Evolutionary conservation across 1,284 basidiomycete species (phyloP).

Genomic region (Thelephora terrestris): DNA sequence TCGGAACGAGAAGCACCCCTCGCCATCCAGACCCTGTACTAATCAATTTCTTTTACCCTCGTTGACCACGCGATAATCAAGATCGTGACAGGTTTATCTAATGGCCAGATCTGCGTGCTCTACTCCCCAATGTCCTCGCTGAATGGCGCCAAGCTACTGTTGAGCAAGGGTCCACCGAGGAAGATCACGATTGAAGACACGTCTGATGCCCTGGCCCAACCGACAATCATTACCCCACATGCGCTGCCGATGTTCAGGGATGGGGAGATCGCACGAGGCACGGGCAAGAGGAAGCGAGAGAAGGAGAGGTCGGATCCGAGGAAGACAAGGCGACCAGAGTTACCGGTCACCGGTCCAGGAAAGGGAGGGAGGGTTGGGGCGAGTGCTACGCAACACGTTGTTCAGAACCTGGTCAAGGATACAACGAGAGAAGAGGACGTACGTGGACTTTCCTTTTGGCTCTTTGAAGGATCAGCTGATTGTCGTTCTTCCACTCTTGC

Average conservation of each 20-base stretch:
- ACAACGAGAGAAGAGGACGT: conserved; percentile 88
- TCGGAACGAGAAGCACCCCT: neutral
- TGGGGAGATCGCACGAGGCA: conserved; percentile 60
- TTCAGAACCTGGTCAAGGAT: conserved; percentile 86
- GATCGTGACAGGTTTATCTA: conserved; percentile 84
- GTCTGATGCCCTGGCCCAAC: conserved; percentile 72
- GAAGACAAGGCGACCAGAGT: conserved; percentile 84
- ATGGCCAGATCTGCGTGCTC: conserved; percentile 78
- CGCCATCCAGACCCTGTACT: neutral
- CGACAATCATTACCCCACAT: conserved; percentile 84
- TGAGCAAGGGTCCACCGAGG: conserved; percentile 66
- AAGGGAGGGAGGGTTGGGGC: conserved; percentile 90
- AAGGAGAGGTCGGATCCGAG: conserved; percentile 81
- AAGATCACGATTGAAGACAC: conserved; percentile 75
- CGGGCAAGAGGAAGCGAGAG: conserved; percentile 72
- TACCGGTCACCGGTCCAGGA: conserved; percentile 88
- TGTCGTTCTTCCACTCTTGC: conserved; percentile 9
- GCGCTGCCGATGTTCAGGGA: conserved; percentile 85
- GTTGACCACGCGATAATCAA: conserved; percentile 20
- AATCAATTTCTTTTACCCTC: conserved; percentile 3
- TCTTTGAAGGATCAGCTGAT: conserved; percentile 6
- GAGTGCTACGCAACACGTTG: conserved; percentile 90
- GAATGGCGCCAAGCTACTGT: conserved; percentile 84
- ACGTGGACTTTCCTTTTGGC: conserved; percentile 33
- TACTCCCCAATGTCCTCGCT: conserved; percentile 84